Evolutionary conservation across 2,329 filamentous ascomycete species (phyloP), one percentile per base, ranked within the genome.

Genomic region (Pseudovirgaria hyperparasitica): DNA sequence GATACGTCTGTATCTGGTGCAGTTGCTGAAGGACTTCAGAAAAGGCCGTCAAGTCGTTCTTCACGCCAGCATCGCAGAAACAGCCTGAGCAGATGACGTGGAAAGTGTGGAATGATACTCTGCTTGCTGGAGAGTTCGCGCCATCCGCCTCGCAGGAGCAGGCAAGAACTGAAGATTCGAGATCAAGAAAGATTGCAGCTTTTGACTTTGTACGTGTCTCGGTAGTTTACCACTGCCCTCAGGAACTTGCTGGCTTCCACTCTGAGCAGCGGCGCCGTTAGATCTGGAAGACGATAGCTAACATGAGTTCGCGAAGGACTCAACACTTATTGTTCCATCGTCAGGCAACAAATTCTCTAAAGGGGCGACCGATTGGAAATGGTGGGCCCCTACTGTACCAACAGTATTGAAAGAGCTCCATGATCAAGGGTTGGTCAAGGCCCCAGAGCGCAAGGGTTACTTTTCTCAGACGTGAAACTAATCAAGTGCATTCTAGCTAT

Each of bases 51-150:
- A 70, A 80, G 12, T 82, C 70, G 28, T 96, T 96, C 61, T 96
- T 96, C 55, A 92, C 76, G 0, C 86, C 86, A 0, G 50, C 68
- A 0, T 94, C 85, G 0, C 72, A 93, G 50, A 94, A 92, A 50
- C 73, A 78, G 17, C 81, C 82, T 9, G 76, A 86, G 26, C 71
- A 70, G 31, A 72, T 81, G 26, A 60, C 55, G 7, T 96, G 90
- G 82, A 54, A 64, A 6, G 50, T 66, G 52, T 63, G 62, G 55
- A 78, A 69, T 50, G 76, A 62, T 48, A 78, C 77, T 4, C 62
- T 94, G 13, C 65, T 96, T 5, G 68, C 90, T 14, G 85, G 75
- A n/a, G 73, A 69, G 33, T 86, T 82, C 46, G 52, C 63, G 25
- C 65, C 68, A 24, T 30, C 41, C 22, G 29, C 33, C 27, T 23